Base-by-base conservation (phyloP, 192 early-diverging fungal genomes). In the Coemansia sp. region DNA sequence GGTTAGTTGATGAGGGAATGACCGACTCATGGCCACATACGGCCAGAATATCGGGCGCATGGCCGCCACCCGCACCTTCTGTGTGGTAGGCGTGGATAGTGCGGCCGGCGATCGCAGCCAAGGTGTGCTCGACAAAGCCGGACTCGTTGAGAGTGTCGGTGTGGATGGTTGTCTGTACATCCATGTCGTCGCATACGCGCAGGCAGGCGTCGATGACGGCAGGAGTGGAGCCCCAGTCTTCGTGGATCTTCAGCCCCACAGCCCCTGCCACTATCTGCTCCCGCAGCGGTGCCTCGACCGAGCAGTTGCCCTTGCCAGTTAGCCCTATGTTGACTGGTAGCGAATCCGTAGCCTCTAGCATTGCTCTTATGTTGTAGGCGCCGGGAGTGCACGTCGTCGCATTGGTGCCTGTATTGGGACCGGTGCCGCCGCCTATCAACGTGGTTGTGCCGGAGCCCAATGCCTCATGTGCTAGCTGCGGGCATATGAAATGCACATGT, bases 141-240 rank as follows among this genome's bases (percentile, higher is more conserved):
- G 94, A 89, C 63, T 99, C 96, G 73, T 99, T 99, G 59, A 99
- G 80, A 5, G 96, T 99, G 72, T 99, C 96, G 0, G 96, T 95
- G 66, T 99, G 96, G 63, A 99, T 95, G 9, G 89, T 96, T 3
- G 89, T 87, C 79, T 90, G 88, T 21, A 94, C 88, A 75, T 99
- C 96, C 63, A 87, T 87, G 73, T 89, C 73, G 50, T 99, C 96
- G 74, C 93, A 93, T 8, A 94, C 88, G 0, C 76, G 57, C 63
- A 99, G 77, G 65, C 95, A 97, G 33, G 84, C 84, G 66, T 99
- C 94, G 70, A 99, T 99, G 8, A 92, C 93, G 31, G 91, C 86
- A 2, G 96, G 96, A 2, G 96, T 96, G 5, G 95, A 89, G 7
- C 96, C 96, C 93, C 94, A 96, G 81, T 97, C 95, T 79, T 97